Base-by-base conservation (phyloP, 2,329 filamentous ascomycete genomes). In the Diaporthe sp. region DNA sequence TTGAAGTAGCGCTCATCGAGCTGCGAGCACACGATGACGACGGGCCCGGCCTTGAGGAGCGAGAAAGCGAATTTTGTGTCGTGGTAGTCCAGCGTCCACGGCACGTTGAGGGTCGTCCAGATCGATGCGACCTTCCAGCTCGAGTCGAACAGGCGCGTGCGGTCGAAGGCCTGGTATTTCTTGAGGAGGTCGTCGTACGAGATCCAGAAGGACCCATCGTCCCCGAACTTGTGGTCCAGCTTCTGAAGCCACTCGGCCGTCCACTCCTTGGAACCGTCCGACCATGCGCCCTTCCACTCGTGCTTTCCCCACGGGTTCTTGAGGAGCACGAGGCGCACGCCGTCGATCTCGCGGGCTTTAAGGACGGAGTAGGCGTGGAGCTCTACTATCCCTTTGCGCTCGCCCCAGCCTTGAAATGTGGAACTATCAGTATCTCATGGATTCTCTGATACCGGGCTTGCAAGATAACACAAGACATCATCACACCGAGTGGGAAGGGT, bases 131-230 rank as follows among this genome's bases (percentile, higher is more conserved):
- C 87, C 58, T 87, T 86, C 91, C 91, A 93, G 76, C 90, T 87
- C 2, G 84, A 82, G 28, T 91, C 88, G 81, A 93, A 93, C 25
- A 93, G 87, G 0, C 91, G 86, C 0, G 91, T 93, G 19, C 91
- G 87, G 79, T 93, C 90, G 72, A 93, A 89, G 78, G 88, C 87
- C 67, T 89, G 88, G 79, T 90, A 93, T 79, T 92, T 92, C 77
- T 88, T 87, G 17, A 93, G 86, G 71, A 93, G 85, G 78, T 93
- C 91, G 70, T 90, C 86, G 79, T 91, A 92, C 2, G 89, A 87
- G 75, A 92, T 92, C 90, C 90, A 92, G 79, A 92, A 92, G 17
- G 91, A 89, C 0, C 90, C 91, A 78, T 92, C 90, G 77, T 89
- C 90, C 31, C 90, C 90, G 74, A 92, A 92, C 42, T 86, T 87